Base-by-base conservation (phyloP, 2,329 filamentous ascomycete genomes). In the Clonostachys rosea region DNA sequence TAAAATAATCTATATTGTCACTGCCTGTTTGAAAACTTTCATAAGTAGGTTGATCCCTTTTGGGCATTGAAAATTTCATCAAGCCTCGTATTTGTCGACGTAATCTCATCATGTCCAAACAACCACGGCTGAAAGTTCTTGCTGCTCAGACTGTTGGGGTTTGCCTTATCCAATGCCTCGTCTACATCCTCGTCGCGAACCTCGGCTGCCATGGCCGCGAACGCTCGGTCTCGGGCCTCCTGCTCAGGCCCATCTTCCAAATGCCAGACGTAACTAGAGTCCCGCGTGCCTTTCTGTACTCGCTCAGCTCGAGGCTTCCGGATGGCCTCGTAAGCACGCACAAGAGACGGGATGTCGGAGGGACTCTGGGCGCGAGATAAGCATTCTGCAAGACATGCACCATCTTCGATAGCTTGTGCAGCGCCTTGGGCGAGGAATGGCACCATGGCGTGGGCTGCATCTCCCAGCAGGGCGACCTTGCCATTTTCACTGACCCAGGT, bases 381-480 rank as follows among this genome's bases (percentile, higher is more conserved):
- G 30, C 45, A 50, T 33, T 49, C 47, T 12, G 47, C 47, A 17
- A 51, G 44, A 10, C 34, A 40, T 6, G 49, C 47, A 1, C 44
- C 49, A 16, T 51, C 49, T 18, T 51, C 49, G 17, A 47, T 47
- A 6, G 47, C n/a, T 20, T 20, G 42, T 33, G 49, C 42, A 1
- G 49, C 49, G 2, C 49, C 49, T 20, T 47, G 47, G 9, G 49
- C 47, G n/a, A 51, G 44, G 24, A 40, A 49, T 3, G 57, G 57
- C 3, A 53, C 47, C 56, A 59, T 59, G 43, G 54, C 50, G 43
- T 59, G 57, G 34, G 54, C 52, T 2, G 54, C 53, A 39, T 59
- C 57, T 12, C 57, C 57, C 6, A 58, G 39, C 8, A 59, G 44
- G 2, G 50, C 51, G 6, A 57, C 48, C 14, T 12, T 39, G 1